These are phyloP conservation scores for Leucocoprinus sp. DNA, from an alignment of 768 basidiomycete genomes.

Conservation along the genomic window DNA sequence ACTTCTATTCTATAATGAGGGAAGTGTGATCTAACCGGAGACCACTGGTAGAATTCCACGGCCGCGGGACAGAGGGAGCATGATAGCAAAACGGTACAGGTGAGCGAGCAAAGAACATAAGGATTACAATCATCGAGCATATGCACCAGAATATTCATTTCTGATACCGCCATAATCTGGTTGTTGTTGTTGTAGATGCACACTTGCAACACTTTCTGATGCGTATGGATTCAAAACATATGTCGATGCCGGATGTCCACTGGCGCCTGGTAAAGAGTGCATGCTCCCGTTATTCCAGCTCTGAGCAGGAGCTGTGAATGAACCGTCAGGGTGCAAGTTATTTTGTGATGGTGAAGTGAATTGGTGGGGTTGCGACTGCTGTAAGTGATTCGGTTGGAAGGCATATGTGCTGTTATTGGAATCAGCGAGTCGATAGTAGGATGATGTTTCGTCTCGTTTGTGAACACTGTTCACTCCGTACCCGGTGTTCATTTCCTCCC, in stretches of 20 bases:
- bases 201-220: slow-evolving; percentile 5
- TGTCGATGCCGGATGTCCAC: neutral
- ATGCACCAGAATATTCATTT: neutral
- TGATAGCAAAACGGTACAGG: neutral
- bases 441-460: slow-evolving; percentile 3
- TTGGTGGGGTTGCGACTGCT: neutral
- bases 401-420: slow-evolving; percentile 7
- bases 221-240: slow-evolving; percentile 9
- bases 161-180: neutral
- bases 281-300: slow-evolving; percentile 1
- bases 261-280: slow-evolving; percentile 2
- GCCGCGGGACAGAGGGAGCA: neutral
- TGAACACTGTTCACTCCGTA: neutral
- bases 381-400: neutral
- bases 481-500: neutral
- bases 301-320: neutral
- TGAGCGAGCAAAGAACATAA: neutral
- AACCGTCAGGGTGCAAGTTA: neutral
- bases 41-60: neutral
- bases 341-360: neutral
- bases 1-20: too few species aligned
- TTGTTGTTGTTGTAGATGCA: slow-evolving; percentile 5
- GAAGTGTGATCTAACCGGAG: neutral
- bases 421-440: slow-evolving; percentile 4
- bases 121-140: slow-evolving; percentile 7